A percentile compares a stretch with the other conserved stretches of the same genome.
phyloP scores from a whole-genome alignment of 2,329 filamentous ascomycete genomes.

The Neophaeococcomyces mojaviensis region DNA sequence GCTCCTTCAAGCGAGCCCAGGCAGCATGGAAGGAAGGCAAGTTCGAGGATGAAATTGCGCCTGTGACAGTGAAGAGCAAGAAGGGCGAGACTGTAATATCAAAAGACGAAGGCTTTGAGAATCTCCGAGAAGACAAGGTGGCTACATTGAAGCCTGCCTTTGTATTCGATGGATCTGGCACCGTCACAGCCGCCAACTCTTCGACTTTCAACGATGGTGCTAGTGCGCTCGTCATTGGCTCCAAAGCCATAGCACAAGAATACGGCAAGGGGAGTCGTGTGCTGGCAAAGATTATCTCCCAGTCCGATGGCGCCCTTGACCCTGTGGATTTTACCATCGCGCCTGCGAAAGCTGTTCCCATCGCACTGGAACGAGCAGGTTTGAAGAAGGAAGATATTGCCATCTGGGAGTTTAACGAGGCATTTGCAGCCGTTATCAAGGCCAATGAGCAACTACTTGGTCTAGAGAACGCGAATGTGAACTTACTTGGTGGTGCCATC shows the following conservation, averaged over 20 bases:
- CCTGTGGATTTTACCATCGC: constrained; percentile 92
- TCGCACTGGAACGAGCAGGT: constrained; percentile 79
- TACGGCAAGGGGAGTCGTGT: constrained; percentile 72
- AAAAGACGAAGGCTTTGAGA: constrained; percentile 82
- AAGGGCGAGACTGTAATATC: constrained; percentile 76
- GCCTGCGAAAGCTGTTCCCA: constrained; percentile 82
- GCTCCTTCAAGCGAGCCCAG: constrained; percentile 82
- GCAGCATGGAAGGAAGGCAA: constrained; percentile 74
- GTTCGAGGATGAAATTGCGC: constrained; percentile 84
- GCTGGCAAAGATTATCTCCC: constrained; percentile 76
- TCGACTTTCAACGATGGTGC: constrained; percentile 94
- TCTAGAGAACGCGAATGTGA: constrained; percentile 70
- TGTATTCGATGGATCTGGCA: constrained; percentile 73
- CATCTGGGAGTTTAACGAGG: constrained; percentile 98
- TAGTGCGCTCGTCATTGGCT: constrained; percentile 78
- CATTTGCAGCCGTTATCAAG: constrained; percentile 90
- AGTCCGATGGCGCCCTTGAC: constrained; percentile 83
- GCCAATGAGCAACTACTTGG: constrained; percentile 83
- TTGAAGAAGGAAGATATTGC: constrained; percentile 88
- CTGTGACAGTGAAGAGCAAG: constrained; percentile 74
- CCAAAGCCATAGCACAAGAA: constrained; percentile 68
- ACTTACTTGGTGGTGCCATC: constrained; percentile 84
- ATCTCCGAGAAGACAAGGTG: constrained; percentile 80
- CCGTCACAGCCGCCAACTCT: constrained; percentile 89
- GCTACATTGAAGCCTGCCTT: constrained; percentile 85